Base-by-base conservation (phyloP, 2,329 filamentous ascomycete genomes). In the Aspergillaceae sp. region DNA sequence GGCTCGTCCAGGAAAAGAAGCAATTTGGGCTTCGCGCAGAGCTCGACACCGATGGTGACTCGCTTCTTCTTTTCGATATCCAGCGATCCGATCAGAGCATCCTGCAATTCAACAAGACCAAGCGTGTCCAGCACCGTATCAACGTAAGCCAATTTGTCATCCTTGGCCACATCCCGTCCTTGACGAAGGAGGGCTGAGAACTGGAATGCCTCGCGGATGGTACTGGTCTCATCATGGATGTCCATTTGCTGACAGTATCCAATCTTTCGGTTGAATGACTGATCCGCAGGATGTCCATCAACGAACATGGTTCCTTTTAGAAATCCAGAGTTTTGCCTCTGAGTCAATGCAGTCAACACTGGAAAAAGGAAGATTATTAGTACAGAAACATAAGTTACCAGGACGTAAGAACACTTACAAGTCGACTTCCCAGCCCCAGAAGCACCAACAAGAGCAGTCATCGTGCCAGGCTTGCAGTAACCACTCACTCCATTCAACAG, bases 391-490 rank as follows among this genome's bases (percentile, higher is more conserved):
- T 26, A 4, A 26, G 19, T 42, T 28, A 4, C 9, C 29, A 42
- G 4, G 26, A 19, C 19, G 6, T 4, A 5, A 34, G 7, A 30
- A 1, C 32, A 44, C 60, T 54, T 54, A 64, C 61, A 50, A 11
- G 61, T 64, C 9, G 61, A 64, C 65, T 90, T 90, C 6, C 86
- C 86, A 5, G 86, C 86, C 26, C 84, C 84, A 5, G 79, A 86
- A 1, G 83, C 83, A 30, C 87, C 86, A 67, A 90, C 84, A 0
- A 91, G 71, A 0, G 86, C 86, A n/a, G 86, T 78, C 72, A 91
- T 77, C 29, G 82, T 70, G 4, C 86, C 86, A 0, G 86, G 86
- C 57, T 86, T 86, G 5, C 80, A 84, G 54, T 86, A 89, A 0
- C 86, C 86, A 48, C 74, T 79, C 42, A 89, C 78, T 2, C 80